Base-by-base conservation (phyloP, 352 stramenopile species). In the Pythium monospermum region DNA sequence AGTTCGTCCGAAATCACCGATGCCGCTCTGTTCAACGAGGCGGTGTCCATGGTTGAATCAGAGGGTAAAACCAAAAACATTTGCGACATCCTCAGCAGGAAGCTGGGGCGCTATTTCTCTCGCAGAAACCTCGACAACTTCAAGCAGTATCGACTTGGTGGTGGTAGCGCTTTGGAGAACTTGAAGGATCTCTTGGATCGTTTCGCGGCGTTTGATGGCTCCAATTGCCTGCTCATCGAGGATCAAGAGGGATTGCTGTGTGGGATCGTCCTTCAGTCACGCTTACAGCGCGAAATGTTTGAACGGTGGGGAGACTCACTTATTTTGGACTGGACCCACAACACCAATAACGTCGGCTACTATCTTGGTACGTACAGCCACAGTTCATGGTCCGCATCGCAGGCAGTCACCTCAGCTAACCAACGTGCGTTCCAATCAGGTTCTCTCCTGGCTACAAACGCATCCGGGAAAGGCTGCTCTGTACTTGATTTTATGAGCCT, bases 401-500 rank as follows among this genome's bases (percentile, higher is more conserved):
- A 15, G 18, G 13, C 12, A 38, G 35, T 26, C 3, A 52, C 21
- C 22, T 12, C 11, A n/a, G n/a, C n/a, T 33, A 10, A 43, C 6
- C 23, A 33, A 31, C 45, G 41, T 3, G 18, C 19, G 27, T 25
- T 25, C 4, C n/a, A 4, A 19, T 48, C 18, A 59, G 57, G 58
- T 8, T 49, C 46, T 18, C 35, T 63, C 1, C 42, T 70, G 18
- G 53, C 52, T 10, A 66, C 62, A 0, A 53, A 26, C 4, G 42
- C 21, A 10, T 52, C 18, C 21, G 57, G 57, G 13, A 62, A 54
- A 16, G 57, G 52, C 3, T 46, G 66, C 2, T 66, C 52, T 0
- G 62, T 70, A 1, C 47, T 58, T 11, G 57, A 70, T 25, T 63
- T 70, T n/a, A 23, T 70, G 0, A 51, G 55, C 15, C 21, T 36